These are phyloP conservation scores for Macrotyloma uniflorum DNA, from an alignment of 306 rosid species.

Conservation along the genomic window DNA sequence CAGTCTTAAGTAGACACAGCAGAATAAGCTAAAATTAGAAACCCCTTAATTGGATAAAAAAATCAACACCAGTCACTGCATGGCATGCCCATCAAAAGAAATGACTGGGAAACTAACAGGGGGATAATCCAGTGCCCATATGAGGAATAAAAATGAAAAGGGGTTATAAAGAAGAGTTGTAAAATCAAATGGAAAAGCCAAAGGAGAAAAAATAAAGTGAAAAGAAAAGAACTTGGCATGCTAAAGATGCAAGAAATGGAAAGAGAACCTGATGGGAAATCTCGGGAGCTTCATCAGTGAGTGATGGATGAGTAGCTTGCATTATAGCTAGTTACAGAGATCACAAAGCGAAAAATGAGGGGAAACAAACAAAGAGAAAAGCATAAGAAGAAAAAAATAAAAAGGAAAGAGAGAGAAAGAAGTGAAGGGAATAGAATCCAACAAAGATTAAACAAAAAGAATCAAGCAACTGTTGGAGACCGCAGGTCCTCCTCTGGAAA, in stretches of 20 bases:
- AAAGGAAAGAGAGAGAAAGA: neutral
- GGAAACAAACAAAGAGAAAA: neutral
- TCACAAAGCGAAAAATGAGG: slow-evolving; percentile 6
- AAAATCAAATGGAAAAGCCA: slow-evolving; percentile 17
- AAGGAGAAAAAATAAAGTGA: neutral
- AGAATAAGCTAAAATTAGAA: slow-evolving; percentile 34
- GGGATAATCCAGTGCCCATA: neutral
- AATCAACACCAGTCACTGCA: slow-evolving; percentile 22
- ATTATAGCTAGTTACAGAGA: slow-evolving; percentile 44
- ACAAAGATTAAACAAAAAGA: slow-evolving; percentile 21
- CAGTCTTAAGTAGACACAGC: neutral
- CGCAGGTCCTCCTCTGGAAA: neutral
- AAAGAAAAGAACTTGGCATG: slow-evolving; percentile 23
- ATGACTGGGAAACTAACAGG: neutral
- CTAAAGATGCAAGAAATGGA: neutral
- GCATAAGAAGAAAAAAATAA: neutral
- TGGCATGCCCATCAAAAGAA: slow-evolving; percentile 19
- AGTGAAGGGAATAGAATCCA: neutral
- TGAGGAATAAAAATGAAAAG: slow-evolving; percentile 11
- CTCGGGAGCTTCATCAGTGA: slow-evolving; percentile 32
- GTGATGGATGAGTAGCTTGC: slow-evolving; percentile 55
- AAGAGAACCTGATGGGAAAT: slow-evolving; percentile 44
- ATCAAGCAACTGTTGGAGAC: slow-evolving; percentile 1
- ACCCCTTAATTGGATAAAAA: slow-evolving; percentile 29
- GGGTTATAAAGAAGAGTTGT: neutral